These are phyloP conservation scores for Striga hermonthica DNA, from an alignment of 305 asterid species.

Conservation along the genomic window DNA sequence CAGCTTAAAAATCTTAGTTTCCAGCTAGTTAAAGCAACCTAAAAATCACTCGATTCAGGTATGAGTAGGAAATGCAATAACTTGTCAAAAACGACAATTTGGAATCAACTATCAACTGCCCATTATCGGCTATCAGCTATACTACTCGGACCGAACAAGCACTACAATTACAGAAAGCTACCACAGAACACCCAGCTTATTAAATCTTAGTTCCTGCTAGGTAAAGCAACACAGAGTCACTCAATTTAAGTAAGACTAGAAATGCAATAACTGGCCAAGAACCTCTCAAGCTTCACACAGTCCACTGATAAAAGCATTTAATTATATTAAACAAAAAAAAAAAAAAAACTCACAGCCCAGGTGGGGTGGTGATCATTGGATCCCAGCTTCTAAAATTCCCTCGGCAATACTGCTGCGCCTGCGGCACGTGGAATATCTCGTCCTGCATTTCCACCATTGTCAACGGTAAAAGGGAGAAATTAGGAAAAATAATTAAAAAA, in stretches of 20 bases:
- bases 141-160: no score
- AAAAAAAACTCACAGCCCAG: slow-evolving; percentile 71
- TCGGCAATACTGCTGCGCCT: slow-evolving; percentile 77
- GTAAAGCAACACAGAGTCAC: no score
- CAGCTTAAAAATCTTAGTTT: background rate
- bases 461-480: background rate
- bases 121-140: no score
- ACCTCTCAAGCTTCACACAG: slow-evolving; percentile 23
- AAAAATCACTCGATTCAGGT: no score
- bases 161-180: no score
- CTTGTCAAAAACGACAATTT: no score
- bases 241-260: slow-evolving; percentile 7
- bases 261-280: background rate
- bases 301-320: slow-evolving; percentile 3
- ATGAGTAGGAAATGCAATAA: no score
- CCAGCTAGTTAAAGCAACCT: background rate
- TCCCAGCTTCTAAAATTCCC: slow-evolving; percentile 89
- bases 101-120: no score
- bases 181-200: no score
- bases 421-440: slow-evolving; percentile 96
- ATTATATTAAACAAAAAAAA: slow-evolving; percentile 21
- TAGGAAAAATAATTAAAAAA: background rate
- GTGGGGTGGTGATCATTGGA: slow-evolving; percentile 98
- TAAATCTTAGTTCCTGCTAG: no score
- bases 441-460: slow-evolving; percentile 52